Base-by-base conservation (phyloP, 768 basidiomycete genomes). In the Boletus pseudo-olivaceus region DNA sequence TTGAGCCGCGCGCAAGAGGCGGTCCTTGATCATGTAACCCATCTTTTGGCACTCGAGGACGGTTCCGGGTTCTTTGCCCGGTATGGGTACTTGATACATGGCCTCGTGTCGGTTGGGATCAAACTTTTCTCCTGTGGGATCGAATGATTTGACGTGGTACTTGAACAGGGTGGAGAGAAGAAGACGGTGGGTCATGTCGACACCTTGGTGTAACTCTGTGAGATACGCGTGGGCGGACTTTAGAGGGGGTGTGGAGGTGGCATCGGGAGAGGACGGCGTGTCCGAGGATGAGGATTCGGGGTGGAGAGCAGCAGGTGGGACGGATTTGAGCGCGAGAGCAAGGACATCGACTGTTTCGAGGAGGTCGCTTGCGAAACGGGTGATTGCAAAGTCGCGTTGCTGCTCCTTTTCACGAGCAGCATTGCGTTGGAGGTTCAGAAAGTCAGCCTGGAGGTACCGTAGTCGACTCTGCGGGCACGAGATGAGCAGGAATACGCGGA, bases 71-170 rank as follows among this genome's bases (percentile, higher is more conserved):
- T 88, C 85, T 74, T 90, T 92, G 14, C 82, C 90, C n/a, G 92
- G 88, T 59, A 94, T 79, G 20, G 95, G 93, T 26, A 83, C 90
- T 74, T 95, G 93, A 74, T 92, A 98, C 27, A 97, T 78, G 11
- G 97, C 97, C 73, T 99, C 97, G 65, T 98, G 96, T 32, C 76
- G 74, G 72, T 98, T 98, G 15, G 97, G 96, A 72, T 99, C 94
- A 64, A 99, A 99, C 60, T 77, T 78, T 72, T 96, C 93, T 40
- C 96, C 96, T 0, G 83, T 87, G 14, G 95, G 92, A 68, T 97
- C 93, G 64, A 93, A 97, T 1, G 89, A 84, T 54, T 87, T 91
- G 69, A 98, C 84, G 55, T 94, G 88, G 73, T 94, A 93, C 73
- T 92, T 87, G 76, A 86, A 90, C 33, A 99, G 79, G 2, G 91